Conservation (phyloP, 192 early-diverging fungal genomes). For the Rhizophlyctis rosea region DNA sequence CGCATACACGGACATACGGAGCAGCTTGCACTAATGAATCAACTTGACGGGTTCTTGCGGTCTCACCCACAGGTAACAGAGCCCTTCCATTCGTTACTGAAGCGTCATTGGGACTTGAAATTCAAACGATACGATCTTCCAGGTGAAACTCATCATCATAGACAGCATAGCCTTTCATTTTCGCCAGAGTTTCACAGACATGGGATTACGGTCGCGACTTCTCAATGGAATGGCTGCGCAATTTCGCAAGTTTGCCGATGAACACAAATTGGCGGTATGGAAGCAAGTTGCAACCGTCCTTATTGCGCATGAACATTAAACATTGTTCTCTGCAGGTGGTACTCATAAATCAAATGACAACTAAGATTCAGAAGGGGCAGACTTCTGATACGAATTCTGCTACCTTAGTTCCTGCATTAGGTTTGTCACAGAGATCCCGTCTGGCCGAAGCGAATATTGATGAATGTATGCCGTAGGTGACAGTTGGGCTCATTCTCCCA, state of each 20-base stretch:
- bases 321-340: conserved; percentile 21
- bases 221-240: conserved; percentile 33
- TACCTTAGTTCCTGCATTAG: conserved; percentile 39
- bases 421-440: too few species aligned
- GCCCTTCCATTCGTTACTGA: neutral
- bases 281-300: conserved; percentile 7
- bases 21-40: conserved; percentile 30
- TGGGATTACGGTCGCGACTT: conserved; percentile 33
- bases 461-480: too few species aligned
- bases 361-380: conserved; percentile 14
- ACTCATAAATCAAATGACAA: conserved; percentile 43
- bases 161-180: conserved; percentile 51
- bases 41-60: conserved; percentile 22
- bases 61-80: conserved; percentile 16
- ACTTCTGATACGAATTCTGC: conserved; percentile 7
- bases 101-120: neutral
- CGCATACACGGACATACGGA: conserved; percentile 33
- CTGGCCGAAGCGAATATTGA: too few species aligned
- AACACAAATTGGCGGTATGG: conserved; percentile 18
- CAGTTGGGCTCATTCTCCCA: conserved; percentile 43
- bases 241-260: conserved; percentile 27
- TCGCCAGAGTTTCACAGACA: conserved; percentile 36
- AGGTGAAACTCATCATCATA: conserved; percentile 43
- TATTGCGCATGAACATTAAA: neutral
- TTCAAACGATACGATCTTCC: neutral